Evolutionary conservation across 768 basidiomycete species (phyloP), one percentile per base, ranked within the genome.

Genomic region (Boletus sp.): DNA sequence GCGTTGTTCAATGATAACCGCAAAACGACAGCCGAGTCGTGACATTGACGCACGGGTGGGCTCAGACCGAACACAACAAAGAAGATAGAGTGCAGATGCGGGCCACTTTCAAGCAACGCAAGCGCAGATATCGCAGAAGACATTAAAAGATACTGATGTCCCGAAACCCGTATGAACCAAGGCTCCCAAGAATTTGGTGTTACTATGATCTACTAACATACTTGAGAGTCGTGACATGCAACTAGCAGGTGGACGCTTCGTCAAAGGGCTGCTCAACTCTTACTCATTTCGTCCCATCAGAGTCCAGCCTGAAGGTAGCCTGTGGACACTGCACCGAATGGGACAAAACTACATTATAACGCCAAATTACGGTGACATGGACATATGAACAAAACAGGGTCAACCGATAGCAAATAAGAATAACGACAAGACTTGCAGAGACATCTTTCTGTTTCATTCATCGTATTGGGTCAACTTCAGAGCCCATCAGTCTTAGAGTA

Each of bases 381-480:
- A 53, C 29, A 17, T 21, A 25, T 44, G 29, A 21, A 50, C 41
- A 46, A 33, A 45, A 47, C 23, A 49, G 32, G n/a, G 25, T 46
- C 59, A 42, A 66, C 32, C 7, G 47, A 55, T 50, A 62, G 51
- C 50, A 63, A 64, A 66, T 65, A 67, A 59, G 52, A 45, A 64
- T 67, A 68, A 63, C 46, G 23, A 58, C 50, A 62, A 41, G 30
- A 33, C 5, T 13, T 3, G 4, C 5, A 37, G 43, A 7, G 14
- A 8, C 47, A 39, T 55, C 30, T 35, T 53, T 47, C 14, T 44
- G 19, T 43, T 46, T 66, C 56, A 67, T 46, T 66, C 66, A 25
- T 67, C 66, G 35, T 67, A 67, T 45, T 66, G 66, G 10, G 66
- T 67, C 59, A 67, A 61, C 66, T 67, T 59, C 32, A 43, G 35